A percentile compares a stretch with the other conserved stretches of the same genome.
Conservation (phyloP, 2,329 filamentous ascomycete species). For the Thermoascus crustaceus region DNA sequence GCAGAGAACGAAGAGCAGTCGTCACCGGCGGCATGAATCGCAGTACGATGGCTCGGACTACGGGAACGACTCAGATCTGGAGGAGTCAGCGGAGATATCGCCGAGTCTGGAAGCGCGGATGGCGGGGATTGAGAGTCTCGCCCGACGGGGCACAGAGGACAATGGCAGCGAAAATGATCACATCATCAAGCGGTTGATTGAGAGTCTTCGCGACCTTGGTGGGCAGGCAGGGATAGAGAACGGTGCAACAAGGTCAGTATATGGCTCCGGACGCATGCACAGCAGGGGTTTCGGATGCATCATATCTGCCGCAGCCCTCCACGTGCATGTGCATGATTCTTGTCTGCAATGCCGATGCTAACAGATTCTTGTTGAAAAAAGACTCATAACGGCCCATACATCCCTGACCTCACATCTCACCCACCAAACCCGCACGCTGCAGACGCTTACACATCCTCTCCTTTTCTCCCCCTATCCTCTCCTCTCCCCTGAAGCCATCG, state of each 20-base stretch:
- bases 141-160: constrained; percentile 45
- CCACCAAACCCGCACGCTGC: constrained; percentile 52
- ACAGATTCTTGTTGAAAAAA: too few species aligned
- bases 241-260: constrained; percentile 45
- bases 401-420: constrained; percentile 52
- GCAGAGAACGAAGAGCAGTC: constrained; percentile 31
- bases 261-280: neutral
- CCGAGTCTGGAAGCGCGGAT: constrained; percentile 48
- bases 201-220: constrained; percentile 45
- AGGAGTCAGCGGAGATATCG: constrained; percentile 45
- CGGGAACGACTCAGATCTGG: constrained; percentile 48
- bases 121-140: constrained; percentile 48
- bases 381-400: constrained; percentile 51
- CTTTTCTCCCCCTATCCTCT: constrained; percentile 50
- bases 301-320: neutral
- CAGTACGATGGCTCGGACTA: constrained; percentile 53
- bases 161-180: constrained; percentile 44
- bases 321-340: too few species aligned
- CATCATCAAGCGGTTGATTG: constrained; percentile 45
- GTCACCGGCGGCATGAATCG: constrained; percentile 34
- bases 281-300: neutral
- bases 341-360: too few species aligned
- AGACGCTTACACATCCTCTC: constrained; percentile 50
- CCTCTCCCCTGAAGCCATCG: constrained; percentile 46
- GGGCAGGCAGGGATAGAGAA: constrained; percentile 50